Evolutionary conservation across 495 filamentous ascomycete genomes (phyloP).

Genomic region (Lasiosphaeris hirsuta): DNA sequence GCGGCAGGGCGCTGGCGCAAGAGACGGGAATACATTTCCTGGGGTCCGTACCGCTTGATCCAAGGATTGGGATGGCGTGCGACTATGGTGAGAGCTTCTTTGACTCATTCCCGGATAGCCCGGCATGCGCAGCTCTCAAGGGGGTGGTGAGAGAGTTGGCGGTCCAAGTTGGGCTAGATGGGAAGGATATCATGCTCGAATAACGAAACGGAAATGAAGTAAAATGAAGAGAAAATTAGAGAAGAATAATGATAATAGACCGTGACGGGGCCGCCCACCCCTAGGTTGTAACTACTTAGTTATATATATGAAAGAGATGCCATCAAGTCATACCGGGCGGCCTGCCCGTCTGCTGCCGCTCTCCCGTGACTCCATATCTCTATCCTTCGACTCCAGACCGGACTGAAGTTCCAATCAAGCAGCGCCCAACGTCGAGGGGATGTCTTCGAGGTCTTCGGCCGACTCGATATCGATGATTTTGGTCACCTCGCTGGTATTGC

Average conservation of each 20-base stretch:
- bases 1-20: conserved; percentile 70
- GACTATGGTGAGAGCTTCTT: conserved; percentile 98
- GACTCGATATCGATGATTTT: conserved; percentile 75
- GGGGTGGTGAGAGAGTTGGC: conserved; percentile 69
- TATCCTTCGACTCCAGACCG: not conserved
- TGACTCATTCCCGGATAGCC: conserved; percentile 87
- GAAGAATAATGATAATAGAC: not conserved
- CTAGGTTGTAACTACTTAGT: not conserved
- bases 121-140: conserved; percentile 74
- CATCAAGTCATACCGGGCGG: not conserved
- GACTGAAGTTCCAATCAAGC: conserved; percentile 20
- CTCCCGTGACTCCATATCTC: not conserved
- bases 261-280: not conserved
- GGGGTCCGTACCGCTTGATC: conserved; percentile 89
- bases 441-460: conserved; percentile 70
- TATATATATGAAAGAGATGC: not conserved
- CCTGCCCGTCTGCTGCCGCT: not conserved
- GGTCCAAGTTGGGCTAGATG: conserved; percentile 56
- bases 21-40: conserved; percentile 86
- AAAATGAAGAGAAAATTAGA: conserved; percentile 13
- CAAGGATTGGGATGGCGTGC: conserved; percentile 90
- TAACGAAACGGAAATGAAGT: conserved; percentile 16
- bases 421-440: conserved; percentile 63
- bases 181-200: conserved; percentile 35
- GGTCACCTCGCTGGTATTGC: conserved; percentile 81